Conservation (phyloP, 192 early-diverging fungal species). For the Spinellus fusiger region DNA sequence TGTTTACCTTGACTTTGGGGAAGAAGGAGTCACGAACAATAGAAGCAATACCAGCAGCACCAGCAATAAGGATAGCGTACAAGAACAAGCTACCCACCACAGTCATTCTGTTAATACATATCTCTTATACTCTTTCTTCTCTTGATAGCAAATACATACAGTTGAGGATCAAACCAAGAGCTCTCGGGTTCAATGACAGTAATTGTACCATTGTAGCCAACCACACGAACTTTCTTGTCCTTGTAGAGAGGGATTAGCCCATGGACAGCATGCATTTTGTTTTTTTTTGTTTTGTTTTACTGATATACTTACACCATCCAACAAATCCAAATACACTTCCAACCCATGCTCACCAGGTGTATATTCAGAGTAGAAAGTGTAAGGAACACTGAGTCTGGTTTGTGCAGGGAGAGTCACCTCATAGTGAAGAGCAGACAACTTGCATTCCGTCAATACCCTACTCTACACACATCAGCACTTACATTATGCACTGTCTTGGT, state of each 20-base stretch:
- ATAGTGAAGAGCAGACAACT: constrained; percentile 36
- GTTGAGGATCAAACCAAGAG: constrained; percentile 53
- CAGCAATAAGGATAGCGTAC: constrained; percentile 35
- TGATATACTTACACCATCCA: constrained; percentile 33
- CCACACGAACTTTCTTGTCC: constrained; percentile 22
- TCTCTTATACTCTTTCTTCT: not conserved
- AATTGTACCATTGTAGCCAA: constrained; percentile 44
- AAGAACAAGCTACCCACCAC: constrained; percentile 37
- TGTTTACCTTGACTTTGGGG: constrained; percentile 22
- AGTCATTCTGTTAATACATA: not conserved
- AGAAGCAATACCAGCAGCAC: constrained; percentile 39
- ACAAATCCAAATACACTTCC: constrained; percentile 36
- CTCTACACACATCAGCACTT: constrained; percentile 8
- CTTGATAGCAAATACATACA: constrained; percentile 33
- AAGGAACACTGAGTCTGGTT: constrained; percentile 33
- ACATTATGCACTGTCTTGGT: constrained; percentile 33
- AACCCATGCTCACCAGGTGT: constrained; percentile 39
- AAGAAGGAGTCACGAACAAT: constrained; percentile 41
- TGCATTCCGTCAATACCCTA: not conserved
- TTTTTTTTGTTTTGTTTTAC: not conserved
- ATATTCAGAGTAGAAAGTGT: constrained; percentile 42
- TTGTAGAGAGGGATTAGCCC: constrained; percentile 10
- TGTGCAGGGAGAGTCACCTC: constrained; percentile 21
- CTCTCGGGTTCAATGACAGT: constrained; percentile 38
- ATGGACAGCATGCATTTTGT: not conserved